Conservation (phyloP, 805 yeast genomes). For the Ogataea saltuana region DNA sequence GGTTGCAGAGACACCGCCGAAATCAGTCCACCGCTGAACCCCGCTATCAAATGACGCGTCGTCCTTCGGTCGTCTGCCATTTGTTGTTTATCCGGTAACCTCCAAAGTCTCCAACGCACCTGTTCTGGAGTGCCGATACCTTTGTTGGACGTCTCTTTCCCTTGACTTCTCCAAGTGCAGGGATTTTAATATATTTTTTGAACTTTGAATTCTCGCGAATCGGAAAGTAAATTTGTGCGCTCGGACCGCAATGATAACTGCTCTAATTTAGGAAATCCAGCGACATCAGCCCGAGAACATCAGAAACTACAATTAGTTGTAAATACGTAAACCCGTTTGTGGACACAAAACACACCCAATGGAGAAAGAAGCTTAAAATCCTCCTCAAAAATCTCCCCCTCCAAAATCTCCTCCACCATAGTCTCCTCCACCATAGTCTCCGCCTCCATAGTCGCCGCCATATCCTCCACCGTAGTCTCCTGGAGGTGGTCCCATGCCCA, state of each 20-base stretch:
- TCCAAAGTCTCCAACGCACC: too few species aligned
- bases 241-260: too few species aligned
- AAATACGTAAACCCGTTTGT: not conserved
- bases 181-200: too few species aligned
- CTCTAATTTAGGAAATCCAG: too few species aligned
- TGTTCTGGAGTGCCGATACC: too few species aligned
- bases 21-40: conserved; percentile 80
- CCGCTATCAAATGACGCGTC: conserved; percentile 66
- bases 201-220: too few species aligned
- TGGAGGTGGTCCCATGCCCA: conserved; percentile 12
- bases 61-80: conserved; percentile 24
- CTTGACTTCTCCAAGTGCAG: too few species aligned
- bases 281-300: too few species aligned
- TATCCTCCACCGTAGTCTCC: conserved; percentile 14
- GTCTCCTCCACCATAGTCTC: conserved; percentile 27
- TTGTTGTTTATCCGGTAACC: too few species aligned
- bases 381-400: conserved; percentile 19
- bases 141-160: too few species aligned
- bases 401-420: conserved; percentile 29
- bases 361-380: not conserved
- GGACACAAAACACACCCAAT: not conserved
- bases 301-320: too few species aligned
- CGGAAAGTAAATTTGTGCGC: too few species aligned
- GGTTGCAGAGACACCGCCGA: conserved; percentile 86
- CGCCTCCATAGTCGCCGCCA: conserved; percentile 24